These are phyloP conservation scores for Microsporum canis DNA, from an alignment of 2,329 filamentous ascomycete genomes.

Conservation along the genomic window DNA sequence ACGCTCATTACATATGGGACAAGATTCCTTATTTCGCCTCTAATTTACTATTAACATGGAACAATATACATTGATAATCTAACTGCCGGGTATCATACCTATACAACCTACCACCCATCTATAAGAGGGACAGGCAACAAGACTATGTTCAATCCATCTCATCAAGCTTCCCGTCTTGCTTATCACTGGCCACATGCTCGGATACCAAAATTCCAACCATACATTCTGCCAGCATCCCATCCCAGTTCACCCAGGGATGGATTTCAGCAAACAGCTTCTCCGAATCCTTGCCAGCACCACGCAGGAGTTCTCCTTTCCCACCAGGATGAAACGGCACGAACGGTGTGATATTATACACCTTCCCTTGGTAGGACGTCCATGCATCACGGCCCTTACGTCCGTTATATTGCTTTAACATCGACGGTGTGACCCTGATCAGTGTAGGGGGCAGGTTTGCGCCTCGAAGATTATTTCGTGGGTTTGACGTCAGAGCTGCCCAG, in stretches of 20 bases:
- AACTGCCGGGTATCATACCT: background rate
- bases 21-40: background rate
- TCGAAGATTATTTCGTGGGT: constrained; percentile 56
- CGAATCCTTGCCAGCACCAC: constrained; percentile 54
- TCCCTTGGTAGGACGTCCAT: constrained; percentile 81
- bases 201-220: constrained; percentile 50
- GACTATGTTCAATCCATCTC: constrained; percentile 44
- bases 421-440: constrained; percentile 65
- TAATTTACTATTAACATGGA: background rate
- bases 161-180: constrained; percentile 34
- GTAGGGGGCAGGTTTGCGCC: constrained; percentile 41
- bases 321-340: constrained; percentile 88
- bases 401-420: constrained; percentile 64
- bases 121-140: no score
- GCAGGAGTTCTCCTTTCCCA: constrained; percentile 51
- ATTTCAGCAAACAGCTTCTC: constrained; percentile 51
- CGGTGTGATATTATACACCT: constrained; percentile 87
- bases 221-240: constrained; percentile 52
- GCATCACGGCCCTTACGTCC: constrained; percentile 76
- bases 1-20: background rate
- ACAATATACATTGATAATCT: background rate
- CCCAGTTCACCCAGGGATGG: constrained; percentile 59
- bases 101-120: background rate
- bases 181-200: constrained; percentile 35
- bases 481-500: constrained; percentile 69